Evolutionary conservation across 208 protist species (phyloP).

Genomic region (Trichomonas gallinae): DNA sequence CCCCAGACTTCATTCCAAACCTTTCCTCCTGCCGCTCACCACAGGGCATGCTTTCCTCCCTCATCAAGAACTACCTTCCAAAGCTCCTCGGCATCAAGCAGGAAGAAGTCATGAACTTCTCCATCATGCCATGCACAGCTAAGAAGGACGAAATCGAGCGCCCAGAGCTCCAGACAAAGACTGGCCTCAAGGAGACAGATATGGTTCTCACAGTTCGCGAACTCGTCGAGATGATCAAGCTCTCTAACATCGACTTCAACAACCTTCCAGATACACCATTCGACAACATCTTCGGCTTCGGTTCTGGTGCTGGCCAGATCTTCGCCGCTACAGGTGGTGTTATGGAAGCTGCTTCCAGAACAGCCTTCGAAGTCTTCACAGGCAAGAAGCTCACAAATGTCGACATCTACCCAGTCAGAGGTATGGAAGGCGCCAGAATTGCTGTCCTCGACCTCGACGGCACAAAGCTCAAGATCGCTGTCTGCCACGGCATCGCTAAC

Average conservation of each 20-base stretch:
- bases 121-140: not conserved
- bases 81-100: not conserved
- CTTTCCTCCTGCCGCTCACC: not conserved
- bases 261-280: not conserved
- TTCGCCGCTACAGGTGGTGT: slow-evolving; percentile 39
- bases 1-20: not conserved
- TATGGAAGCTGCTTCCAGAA: slow-evolving; percentile 32
- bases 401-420: not conserved
- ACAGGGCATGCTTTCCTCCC: not conserved
- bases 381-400: not conserved
- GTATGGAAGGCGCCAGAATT: not conserved
- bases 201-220: not conserved
- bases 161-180: not conserved
- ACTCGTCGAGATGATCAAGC: not conserved
- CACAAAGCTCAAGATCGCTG: not conserved
- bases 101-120: no score
- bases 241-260: not conserved
- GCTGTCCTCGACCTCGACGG: not conserved
- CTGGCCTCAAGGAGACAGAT: not conserved
- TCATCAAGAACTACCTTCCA: not conserved
- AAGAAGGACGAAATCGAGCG: not conserved
- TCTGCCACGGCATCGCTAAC: no score
- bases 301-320: no score
- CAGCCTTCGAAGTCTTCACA: not conserved
- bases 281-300: not conserved